phyloP scores from a whole-genome alignment of 805 yeast genomes.

The Lachancea thermotolerans region DNA sequence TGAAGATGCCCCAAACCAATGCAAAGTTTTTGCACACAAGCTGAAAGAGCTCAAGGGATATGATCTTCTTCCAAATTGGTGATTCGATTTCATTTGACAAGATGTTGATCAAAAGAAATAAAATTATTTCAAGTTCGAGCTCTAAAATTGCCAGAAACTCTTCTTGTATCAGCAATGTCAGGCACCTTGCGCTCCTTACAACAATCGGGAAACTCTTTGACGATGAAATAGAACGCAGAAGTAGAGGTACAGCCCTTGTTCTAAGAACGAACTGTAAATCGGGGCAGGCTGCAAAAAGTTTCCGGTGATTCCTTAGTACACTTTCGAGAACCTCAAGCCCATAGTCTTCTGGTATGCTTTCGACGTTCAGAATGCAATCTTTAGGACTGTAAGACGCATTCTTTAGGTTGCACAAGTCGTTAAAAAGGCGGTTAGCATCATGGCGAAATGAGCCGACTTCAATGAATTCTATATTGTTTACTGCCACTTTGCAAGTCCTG shows the following conservation, averaged over 20 bases:
- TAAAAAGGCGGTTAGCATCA: conserved; percentile 65
- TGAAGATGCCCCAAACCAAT: conserved; percentile 46
- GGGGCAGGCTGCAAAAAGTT: conserved; percentile 46
- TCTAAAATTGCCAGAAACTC: conserved; percentile 57
- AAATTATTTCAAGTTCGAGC: conserved; percentile 74
- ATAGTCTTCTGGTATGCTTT: conserved; percentile 51
- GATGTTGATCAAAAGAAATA: conserved; percentile 69
- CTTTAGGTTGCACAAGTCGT: conserved; percentile 59
- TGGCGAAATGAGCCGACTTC: conserved; percentile 47
- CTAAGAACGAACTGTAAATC: conserved; percentile 66
- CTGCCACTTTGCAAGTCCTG: conserved; percentile 30
- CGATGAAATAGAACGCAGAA: conserved; percentile 58
- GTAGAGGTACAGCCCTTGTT: conserved; percentile 65
- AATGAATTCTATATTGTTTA: conserved; percentile 40
- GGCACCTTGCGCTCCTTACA: conserved; percentile 69
- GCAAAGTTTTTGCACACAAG: conserved; percentile 51
- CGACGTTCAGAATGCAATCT: conserved; percentile 47
- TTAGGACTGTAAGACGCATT: conserved; percentile 45
- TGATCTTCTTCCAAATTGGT: conserved; percentile 65
- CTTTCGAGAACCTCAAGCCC: conserved; percentile 82
- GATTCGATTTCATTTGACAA: conserved; percentile 49
- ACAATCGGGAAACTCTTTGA: conserved; percentile 52
- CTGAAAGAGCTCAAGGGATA: conserved; percentile 67
- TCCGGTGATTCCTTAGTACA: conserved; percentile 56
- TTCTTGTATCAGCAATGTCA: conserved; percentile 49